phyloP scores from a whole-genome alignment of 768 basidiomycete genomes.

The Paxillus involutus region DNA sequence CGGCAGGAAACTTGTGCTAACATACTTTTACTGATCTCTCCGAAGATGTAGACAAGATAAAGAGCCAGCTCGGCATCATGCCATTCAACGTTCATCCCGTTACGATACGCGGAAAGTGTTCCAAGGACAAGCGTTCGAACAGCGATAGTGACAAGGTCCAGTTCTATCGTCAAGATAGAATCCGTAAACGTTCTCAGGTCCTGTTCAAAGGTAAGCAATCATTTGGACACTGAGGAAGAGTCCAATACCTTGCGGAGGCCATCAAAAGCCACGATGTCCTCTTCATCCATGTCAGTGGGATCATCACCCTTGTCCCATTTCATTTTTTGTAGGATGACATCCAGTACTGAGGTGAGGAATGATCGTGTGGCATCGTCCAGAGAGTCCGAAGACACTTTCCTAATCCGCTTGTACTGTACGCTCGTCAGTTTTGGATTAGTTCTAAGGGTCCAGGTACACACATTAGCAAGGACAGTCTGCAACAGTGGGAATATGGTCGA shows the following conservation, averaged over 20 bases:
- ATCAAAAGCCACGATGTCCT: constrained; percentile 81
- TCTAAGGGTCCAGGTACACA: constrained; percentile 36
- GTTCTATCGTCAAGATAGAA: constrained; percentile 82
- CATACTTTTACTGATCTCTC: constrained; percentile 89
- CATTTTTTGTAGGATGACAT: constrained; percentile 82
- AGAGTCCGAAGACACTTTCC: constrained; percentile 59
- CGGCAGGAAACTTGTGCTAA: background rate
- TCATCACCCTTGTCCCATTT: constrained; percentile 86
- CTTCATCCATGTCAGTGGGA: constrained; percentile 84
- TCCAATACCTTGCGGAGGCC: constrained; percentile 74
- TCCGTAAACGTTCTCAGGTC: constrained; percentile 87
- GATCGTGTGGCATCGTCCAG: constrained; percentile 65
- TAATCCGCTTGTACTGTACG: constrained; percentile 76
- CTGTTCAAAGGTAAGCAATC: constrained; percentile 40
- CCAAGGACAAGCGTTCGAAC: constrained; percentile 71
- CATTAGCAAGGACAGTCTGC: constrained; percentile 68
- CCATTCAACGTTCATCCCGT: constrained; percentile 73
- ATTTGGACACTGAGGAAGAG: constrained; percentile 2
- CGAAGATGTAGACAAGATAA: constrained; percentile 92
- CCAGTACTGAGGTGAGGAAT: constrained; percentile 77
- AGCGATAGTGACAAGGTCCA: constrained; percentile 77
- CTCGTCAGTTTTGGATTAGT: constrained; percentile 3
- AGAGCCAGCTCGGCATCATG: constrained; percentile 90
- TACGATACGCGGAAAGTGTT: constrained; percentile 68
- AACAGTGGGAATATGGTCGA: constrained; percentile 83